Percentiles rank a stretch among this genome's conserved stretches.
phyloP scores from a whole-genome alignment of 345 rosid genomes.

The Corchorus capsularis region DNA sequence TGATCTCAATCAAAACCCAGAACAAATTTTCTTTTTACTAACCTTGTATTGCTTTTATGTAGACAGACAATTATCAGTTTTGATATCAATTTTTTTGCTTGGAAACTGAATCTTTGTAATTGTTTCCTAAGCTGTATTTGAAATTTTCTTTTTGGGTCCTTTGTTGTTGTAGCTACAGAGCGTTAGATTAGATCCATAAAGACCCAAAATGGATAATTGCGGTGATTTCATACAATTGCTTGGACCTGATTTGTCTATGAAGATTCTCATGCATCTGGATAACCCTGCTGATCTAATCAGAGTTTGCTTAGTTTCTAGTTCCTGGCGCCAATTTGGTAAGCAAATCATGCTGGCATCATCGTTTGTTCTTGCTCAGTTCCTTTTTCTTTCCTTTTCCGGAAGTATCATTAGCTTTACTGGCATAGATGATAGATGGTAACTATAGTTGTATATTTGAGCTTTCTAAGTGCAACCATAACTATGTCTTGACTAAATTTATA shows the following conservation, averaged over 20 bases:
- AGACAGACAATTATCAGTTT: background rate
- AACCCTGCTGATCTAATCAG: slow-evolving; percentile 15
- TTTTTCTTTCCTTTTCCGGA: no score
- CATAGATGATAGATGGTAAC: background rate
- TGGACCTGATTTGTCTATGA: slow-evolving; percentile 18
- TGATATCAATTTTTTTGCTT: background rate
- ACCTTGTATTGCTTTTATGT: background rate
- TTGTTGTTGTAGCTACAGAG: background rate
- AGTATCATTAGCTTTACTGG: background rate
- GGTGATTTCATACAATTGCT: slow-evolving; percentile 37
- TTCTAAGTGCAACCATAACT: background rate
- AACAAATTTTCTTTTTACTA: background rate
- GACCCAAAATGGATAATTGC: slow-evolving; percentile 24
- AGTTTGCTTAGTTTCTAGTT: slow-evolving; percentile 11
- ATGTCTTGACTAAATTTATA: background rate
- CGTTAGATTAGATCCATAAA: background rate
- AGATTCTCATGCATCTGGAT: slow-evolving; percentile 19
- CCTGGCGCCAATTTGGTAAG: slow-evolving; percentile 11
- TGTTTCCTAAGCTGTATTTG: background rate
- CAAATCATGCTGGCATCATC: background rate
- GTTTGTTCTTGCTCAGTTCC: background rate
- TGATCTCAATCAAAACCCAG: background rate
- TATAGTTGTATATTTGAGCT: background rate
- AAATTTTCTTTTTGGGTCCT: background rate
- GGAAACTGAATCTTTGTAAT: background rate